Evolutionary conservation across 2,329 filamentous ascomycete species (phyloP).

Genomic region (Pseudopithomyces maydicus): DNA sequence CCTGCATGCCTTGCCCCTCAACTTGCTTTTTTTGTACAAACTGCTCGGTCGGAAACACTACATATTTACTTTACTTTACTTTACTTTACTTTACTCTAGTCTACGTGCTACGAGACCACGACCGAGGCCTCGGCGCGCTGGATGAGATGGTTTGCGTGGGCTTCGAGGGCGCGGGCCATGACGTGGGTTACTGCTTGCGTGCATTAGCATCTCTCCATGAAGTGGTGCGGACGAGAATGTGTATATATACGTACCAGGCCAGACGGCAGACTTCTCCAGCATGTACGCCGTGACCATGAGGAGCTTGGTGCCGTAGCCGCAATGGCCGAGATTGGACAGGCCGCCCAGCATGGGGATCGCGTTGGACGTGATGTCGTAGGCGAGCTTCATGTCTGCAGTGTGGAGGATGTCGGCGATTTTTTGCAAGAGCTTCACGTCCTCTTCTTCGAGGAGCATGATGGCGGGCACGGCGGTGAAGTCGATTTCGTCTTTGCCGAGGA

Average conservation of each 20-base stretch:
- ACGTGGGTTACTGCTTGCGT: constrained; percentile 73
- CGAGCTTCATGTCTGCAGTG: constrained; percentile 80
- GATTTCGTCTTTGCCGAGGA: constrained; percentile 81
- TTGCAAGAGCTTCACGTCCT: constrained; percentile 82
- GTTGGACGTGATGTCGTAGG: constrained; percentile 55
- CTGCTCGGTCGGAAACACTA: constrained; percentile 15
- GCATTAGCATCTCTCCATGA: constrained; percentile 27
- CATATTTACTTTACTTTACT: too few species aligned
- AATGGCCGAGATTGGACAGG: constrained; percentile 61
- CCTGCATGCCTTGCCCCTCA: too few species aligned
- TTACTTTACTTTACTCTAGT: too few species aligned
- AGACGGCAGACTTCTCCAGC: constrained; percentile 86
- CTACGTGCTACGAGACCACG: constrained; percentile 20
- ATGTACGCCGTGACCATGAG: constrained; percentile 83
- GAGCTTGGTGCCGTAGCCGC: constrained; percentile 83
- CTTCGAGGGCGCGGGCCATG: constrained; percentile 69
- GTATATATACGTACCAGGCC: constrained; percentile 73
- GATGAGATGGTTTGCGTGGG: constrained; percentile 67
- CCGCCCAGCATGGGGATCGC: constrained; percentile 56
- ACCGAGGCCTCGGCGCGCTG: constrained; percentile 61
- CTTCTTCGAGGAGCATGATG: constrained; percentile 88
- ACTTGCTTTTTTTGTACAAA: constrained; percentile 32
- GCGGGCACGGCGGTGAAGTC: constrained; percentile 81
- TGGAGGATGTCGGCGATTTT: constrained; percentile 82
- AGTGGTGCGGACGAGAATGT: too few species aligned